A percentile compares a stretch with the other conserved stretches of the same genome.
Evolutionary conservation across 345 rosid genomes (phyloP).

Genomic region (Brassica juncea): DNA sequence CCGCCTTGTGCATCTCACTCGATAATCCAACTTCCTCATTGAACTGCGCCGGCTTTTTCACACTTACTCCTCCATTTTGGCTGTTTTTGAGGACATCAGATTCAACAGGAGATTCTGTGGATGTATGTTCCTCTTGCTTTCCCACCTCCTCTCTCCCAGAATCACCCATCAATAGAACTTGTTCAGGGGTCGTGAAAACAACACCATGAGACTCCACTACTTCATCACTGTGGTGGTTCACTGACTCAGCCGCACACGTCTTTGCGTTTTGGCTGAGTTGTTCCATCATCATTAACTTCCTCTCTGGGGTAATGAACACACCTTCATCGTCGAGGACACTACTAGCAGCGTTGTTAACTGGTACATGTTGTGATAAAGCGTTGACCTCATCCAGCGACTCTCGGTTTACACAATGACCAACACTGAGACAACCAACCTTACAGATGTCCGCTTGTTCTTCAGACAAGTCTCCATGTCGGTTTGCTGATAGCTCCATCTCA

Average conservation of each 20-base stretch:
- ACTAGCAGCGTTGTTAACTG: too few species aligned
- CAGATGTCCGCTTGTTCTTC: neutral
- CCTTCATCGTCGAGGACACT: neutral
- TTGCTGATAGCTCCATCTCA: neutral
- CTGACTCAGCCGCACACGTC: neutral
- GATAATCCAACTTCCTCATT: too few species aligned
- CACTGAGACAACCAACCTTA: slow-evolving; percentile 6
- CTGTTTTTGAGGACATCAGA: neutral
- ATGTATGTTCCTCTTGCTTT: slow-evolving; percentile 9
- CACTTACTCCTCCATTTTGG: neutral
- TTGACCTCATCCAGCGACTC: neutral
- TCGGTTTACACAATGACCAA: slow-evolving; percentile 1
- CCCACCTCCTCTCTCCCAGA: neutral
- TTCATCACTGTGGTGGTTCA: neutral
- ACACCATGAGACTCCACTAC: neutral
- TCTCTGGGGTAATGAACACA: slow-evolving; percentile 22
- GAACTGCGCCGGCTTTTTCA: too few species aligned
- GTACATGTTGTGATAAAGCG: too few species aligned
- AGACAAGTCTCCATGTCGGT: slow-evolving; percentile 10
- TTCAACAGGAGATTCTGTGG: neutral
- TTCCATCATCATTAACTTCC: slow-evolving; percentile 23
- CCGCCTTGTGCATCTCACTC: too few species aligned
- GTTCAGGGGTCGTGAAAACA: slow-evolving; percentile 8
- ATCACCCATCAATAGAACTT: neutral
- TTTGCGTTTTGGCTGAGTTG: neutral